Percentiles rank a stretch among this genome's conserved stretches.
Evolutionary conservation across 1,284 basidiomycete genomes (phyloP).

Genomic region (Meira miltonrushii): DNA sequence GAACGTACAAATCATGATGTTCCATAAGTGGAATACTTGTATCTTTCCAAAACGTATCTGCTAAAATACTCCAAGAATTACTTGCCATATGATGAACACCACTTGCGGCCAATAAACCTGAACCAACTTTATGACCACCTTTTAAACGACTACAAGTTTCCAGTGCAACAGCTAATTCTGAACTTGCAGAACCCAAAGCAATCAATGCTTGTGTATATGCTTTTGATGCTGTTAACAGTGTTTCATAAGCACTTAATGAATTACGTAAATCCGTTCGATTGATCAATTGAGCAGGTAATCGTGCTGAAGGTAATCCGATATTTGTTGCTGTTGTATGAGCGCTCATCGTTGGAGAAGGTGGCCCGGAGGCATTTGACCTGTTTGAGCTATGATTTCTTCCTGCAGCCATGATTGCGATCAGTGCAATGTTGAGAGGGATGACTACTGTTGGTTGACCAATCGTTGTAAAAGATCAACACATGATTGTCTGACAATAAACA

Average conservation of each 20-base stretch:
- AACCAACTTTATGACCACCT: constrained; percentile 41
- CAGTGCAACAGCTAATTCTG: constrained; percentile 70
- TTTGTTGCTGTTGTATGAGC: constrained; percentile 9
- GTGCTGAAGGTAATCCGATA: not conserved
- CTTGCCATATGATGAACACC: constrained; percentile 5
- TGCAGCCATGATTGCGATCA: not conserved
- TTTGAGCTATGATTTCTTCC: not conserved
- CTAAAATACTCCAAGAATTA: constrained; percentile 80
- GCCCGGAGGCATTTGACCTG: not conserved
- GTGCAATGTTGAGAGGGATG: not conserved
- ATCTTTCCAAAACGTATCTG: constrained; percentile 78
- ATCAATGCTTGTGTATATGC: constrained; percentile 77
- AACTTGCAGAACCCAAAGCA: constrained; percentile 76
- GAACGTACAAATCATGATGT: constrained; percentile 14
- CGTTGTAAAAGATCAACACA: too few relatives aligned
- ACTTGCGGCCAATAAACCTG: constrained; percentile 38
- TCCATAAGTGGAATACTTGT: constrained; percentile 83
- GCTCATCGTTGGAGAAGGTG: constrained; percentile 10
- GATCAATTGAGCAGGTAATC: constrained; percentile 57
- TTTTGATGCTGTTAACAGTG: constrained; percentile 74
- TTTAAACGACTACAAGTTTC: constrained; percentile 47
- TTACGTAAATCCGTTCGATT: constrained; percentile 72
- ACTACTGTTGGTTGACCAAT: not conserved
- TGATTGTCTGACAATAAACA: not conserved
- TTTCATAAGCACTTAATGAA: constrained; percentile 72